Percentiles rank a stretch among this genome's conserved stretches.
Evolutionary conservation across 495 filamentous ascomycete species (phyloP).

Genomic region (Xylaria grammica): DNA sequence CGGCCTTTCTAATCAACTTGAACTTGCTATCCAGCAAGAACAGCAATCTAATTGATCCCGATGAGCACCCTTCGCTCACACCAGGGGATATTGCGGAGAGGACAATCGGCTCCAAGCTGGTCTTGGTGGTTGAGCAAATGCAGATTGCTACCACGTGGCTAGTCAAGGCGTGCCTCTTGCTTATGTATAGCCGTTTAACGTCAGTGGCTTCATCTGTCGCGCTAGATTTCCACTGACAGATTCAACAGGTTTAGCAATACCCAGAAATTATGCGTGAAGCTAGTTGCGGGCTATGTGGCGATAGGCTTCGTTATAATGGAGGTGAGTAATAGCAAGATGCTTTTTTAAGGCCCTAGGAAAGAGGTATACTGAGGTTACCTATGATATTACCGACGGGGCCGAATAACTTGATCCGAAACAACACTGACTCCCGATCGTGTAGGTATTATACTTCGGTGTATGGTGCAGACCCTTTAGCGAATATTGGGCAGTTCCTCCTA

Average conservation of each 20-base stretch:
- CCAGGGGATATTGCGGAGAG: slow-evolving; percentile 51
- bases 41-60: slow-evolving; percentile 65
- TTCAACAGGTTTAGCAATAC: slow-evolving; percentile 34
- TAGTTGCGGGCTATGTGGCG: slow-evolving; percentile 58
- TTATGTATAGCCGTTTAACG: slow-evolving; percentile 61
- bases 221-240: neutral
- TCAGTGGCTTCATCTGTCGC: slow-evolving; percentile 24
- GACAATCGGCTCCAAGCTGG: slow-evolving; percentile 61
- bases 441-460: slow-evolving; percentile 64
- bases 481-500: slow-evolving; percentile 62
- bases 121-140: slow-evolving; percentile 52
- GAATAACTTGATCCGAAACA: neutral
- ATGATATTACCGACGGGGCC: too few relatives aligned
- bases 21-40: slow-evolving; percentile 61
- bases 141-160: slow-evolving; percentile 55
- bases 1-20: slow-evolving; percentile 48
- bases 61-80: slow-evolving; percentile 53
- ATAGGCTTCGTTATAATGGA: slow-evolving; percentile 64
- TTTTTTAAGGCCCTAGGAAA: neutral
- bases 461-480: slow-evolving; percentile 67
- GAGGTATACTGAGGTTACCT: neutral
- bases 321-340: neutral
- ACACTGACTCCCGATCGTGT: neutral
- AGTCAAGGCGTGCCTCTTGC: slow-evolving; percentile 58
- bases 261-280: slow-evolving; percentile 58